A percentile compares a stretch with the other conserved stretches of the same genome.
Conservation (phyloP, 768 basidiomycete species). For the Tricholoma matsutake region DNA sequence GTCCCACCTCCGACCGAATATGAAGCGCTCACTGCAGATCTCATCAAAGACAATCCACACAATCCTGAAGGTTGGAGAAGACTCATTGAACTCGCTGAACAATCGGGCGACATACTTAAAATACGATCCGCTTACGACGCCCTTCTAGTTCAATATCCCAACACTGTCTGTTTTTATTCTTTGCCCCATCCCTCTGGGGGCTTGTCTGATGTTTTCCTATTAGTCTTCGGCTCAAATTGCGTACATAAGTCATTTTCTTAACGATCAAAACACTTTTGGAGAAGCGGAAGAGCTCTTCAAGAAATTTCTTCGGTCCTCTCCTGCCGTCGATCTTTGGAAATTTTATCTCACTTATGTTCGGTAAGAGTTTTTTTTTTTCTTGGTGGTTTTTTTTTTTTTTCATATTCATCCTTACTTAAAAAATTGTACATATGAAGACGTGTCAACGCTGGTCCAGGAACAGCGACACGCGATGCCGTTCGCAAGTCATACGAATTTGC, state of each 20-base stretch:
- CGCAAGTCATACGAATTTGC: conserved; percentile 93
- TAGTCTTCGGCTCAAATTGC: conserved; percentile 83
- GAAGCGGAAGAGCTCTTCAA: conserved; percentile 89
- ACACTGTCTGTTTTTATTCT: conserved; percentile 65
- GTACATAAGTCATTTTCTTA: conserved; percentile 75
- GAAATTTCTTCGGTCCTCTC: conserved; percentile 78
- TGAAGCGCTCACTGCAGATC: conserved; percentile 57
- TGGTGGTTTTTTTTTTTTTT: conserved; percentile 2
- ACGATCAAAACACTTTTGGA: conserved; percentile 59
- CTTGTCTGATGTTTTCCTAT: conserved; percentile 3
- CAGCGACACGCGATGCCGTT: conserved; percentile 70
- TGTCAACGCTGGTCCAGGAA: conserved; percentile 59
- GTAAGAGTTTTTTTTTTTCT: conserved; percentile 37
- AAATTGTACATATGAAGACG: conserved; percentile 44
- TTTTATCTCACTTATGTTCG: conserved; percentile 94
- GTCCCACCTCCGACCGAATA: conserved; percentile 59
- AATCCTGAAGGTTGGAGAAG: conserved; percentile 79
- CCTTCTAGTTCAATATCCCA: conserved; percentile 83
- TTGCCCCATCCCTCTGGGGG: conserved; percentile 3
- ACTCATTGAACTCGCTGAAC: conserved; percentile 74
- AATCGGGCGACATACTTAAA: conserved; percentile 71
- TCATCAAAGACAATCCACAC: conserved; percentile 66
- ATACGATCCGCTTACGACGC: conserved; percentile 81
- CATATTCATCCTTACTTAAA: neutral
- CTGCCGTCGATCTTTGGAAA: conserved; percentile 88